Base-by-base conservation (phyloP, 2,329 filamentous ascomycete species). In the Akanthomyces lecanii region DNA sequence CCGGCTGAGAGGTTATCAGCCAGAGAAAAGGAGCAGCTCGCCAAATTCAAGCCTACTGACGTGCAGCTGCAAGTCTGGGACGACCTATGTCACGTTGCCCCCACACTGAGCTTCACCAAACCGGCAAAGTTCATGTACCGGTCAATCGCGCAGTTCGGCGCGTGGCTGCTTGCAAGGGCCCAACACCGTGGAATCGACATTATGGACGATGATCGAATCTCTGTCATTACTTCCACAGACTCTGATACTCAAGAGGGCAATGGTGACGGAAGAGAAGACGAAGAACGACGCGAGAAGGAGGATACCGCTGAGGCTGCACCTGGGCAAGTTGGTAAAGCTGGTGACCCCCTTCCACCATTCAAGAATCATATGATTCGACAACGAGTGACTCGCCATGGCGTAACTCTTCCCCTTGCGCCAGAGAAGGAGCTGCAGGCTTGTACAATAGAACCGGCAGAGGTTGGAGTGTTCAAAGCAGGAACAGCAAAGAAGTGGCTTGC, bases 1-100 rank as follows among this genome's bases (percentile, higher is more conserved):
- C 81, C 84, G 0, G 82, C 89, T 44, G 79, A 80, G 0, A 81
- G 85, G 50, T 78, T 95, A 65, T 81, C 88, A 40, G 83, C 88
- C 44, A 80, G 82, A 64, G 87, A 88, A 33, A 81, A 82, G 23
- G 81, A 82, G 4, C 75, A 81, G 14, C 70, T 95, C 18, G 78
- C 81, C 42, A 86, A 82, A 65, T 96, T 91, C 74, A 85, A 86
- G 63, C 91, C 92, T 0, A 99, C 95, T 0, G 86, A 96, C 69
- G 94, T 98, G 0, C 92, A 97, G 72, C 82, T 99, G 2, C 95
- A 98, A 73, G 89, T 98, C 1, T 98, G 94, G 93, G 94, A 98
- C 63, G 90, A 97, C 69, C 79, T 98, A 3, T 98, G 95, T 70
- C 94, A 98, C 72, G 93, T 96, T 6, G 88, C 89, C 0, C 91